Percentiles rank a stretch among this genome's conserved stretches.
phyloP scores from a whole-genome alignment of 805 yeast genomes.

The Hanseniaspora jakobsenii region DNA sequence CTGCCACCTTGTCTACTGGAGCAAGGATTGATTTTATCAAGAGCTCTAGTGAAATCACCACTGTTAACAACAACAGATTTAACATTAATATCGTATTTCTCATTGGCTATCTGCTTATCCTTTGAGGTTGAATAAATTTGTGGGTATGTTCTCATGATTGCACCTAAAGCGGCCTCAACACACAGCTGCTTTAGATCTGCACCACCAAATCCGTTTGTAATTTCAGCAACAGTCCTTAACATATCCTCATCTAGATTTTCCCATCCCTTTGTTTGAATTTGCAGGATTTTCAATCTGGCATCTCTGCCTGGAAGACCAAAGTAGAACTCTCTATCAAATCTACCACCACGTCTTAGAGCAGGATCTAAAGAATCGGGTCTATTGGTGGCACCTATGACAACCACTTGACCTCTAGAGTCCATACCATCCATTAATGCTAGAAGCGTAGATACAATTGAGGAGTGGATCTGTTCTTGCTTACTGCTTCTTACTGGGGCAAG shows the following conservation, averaged over 20 bases:
- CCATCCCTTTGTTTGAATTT: slow-evolving; percentile 87
- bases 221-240: slow-evolving; percentile 51
- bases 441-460: slow-evolving; percentile 88
- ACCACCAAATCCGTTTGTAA: slow-evolving; percentile 96
- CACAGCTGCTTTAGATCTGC: slow-evolving; percentile 90
- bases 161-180: slow-evolving; percentile 86
- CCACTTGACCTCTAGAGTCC: slow-evolving; percentile 97
- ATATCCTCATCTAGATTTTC: slow-evolving; percentile 51
- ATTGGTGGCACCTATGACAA: slow-evolving; percentile 95
- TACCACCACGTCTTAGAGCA: slow-evolving; percentile 89
- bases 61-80: slow-evolving; percentile 58
- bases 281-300: slow-evolving; percentile 66
- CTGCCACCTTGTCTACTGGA: slow-evolving; percentile 74
- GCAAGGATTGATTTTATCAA: slow-evolving; percentile 82
- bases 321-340: slow-evolving; percentile 93
- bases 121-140: slow-evolving; percentile 65
- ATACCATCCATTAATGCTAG: slow-evolving; percentile 97
- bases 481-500: slow-evolving; percentile 95
- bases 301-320: slow-evolving; percentile 81
- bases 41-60: slow-evolving; percentile 72
- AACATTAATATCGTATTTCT: slow-evolving; percentile 65
- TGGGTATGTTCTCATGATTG: slow-evolving; percentile 86
- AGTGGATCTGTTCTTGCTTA: slow-evolving; percentile 96
- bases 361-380: slow-evolving; percentile 98
- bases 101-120: slow-evolving; percentile 21